Percentiles rank a stretch among this genome's conserved stretches.
Conservation (phyloP, 139 green algal species). For the Picochlorum sp. region DNA sequence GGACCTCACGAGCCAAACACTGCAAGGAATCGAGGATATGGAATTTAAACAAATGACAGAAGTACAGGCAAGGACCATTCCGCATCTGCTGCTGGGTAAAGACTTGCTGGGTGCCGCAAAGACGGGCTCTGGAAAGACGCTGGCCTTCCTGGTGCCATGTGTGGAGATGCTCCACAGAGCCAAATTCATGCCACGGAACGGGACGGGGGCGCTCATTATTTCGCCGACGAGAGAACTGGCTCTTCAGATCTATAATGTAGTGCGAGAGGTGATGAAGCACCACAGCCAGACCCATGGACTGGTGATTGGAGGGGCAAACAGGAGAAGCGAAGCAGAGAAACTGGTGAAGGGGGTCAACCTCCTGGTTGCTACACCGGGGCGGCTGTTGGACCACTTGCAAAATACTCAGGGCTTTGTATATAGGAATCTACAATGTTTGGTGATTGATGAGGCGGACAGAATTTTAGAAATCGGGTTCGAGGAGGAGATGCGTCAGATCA, state of each 20-base stretch:
- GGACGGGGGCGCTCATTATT: constrained; percentile 86
- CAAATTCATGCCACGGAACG: constrained; percentile 93
- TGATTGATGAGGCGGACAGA: constrained; percentile 96
- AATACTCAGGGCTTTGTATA: constrained; percentile 78
- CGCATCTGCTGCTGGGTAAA: constrained; percentile 74
- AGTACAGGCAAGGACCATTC: constrained; percentile 92
- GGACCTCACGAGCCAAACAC: constrained; percentile 53
- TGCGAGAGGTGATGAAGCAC: constrained; percentile 81
- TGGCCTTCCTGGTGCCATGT: constrained; percentile 92
- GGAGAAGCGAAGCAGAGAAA: constrained; percentile 85
- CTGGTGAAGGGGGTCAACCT: constrained; percentile 94
- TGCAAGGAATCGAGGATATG: constrained; percentile 63
- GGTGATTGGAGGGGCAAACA: constrained; percentile 97
- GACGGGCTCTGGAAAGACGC: constrained; percentile 95
- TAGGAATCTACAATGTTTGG: constrained; percentile 78
- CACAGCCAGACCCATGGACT: constrained; percentile 92
- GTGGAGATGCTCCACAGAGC: constrained; percentile 85
- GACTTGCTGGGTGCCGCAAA: constrained; percentile 92
- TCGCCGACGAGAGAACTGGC: constrained; percentile 90
- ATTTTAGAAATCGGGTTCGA: constrained; percentile 99
- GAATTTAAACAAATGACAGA: constrained; percentile 82
- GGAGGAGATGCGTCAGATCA: constrained; percentile 96
- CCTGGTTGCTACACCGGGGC: constrained; percentile 85
- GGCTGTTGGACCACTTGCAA: constrained; percentile 95
- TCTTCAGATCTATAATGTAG: constrained; percentile 95